Evolutionary conservation across 495 filamentous ascomycete genomes (phyloP).

Genomic region (Neurospora discreta): DNA sequence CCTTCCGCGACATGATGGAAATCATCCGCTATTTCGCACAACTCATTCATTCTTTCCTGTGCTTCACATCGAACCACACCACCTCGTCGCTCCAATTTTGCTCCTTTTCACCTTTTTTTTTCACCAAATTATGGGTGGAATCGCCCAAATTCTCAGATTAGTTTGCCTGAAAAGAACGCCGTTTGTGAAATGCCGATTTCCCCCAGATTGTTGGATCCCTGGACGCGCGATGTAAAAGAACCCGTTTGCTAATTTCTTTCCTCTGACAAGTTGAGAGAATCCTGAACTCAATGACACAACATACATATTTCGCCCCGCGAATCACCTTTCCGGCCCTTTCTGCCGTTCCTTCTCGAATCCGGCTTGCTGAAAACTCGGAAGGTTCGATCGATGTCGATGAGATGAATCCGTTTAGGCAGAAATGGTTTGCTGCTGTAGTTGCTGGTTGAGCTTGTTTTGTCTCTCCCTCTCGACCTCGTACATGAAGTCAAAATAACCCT

Average conservation of each 20-base stretch:
- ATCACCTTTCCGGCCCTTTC: not conserved
- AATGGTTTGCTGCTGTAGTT: not conserved
- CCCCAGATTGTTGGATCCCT: not conserved
- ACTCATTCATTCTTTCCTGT: not conserved
- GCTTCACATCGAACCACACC: not conserved
- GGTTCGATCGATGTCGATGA: not conserved
- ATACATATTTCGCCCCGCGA: not conserved
- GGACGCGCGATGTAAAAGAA: not conserved
- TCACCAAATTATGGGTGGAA: not conserved
- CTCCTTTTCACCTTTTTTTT: not conserved
- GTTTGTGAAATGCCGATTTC: not conserved
- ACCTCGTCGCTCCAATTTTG: not conserved
- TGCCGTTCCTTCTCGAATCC: not conserved
- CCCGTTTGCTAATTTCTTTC: not conserved
- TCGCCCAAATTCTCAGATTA: not conserved
- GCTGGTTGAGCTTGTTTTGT: constrained; percentile 16
- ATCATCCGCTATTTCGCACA: not conserved
- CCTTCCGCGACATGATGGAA: not conserved
- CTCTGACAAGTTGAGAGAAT: not conserved
- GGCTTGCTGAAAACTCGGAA: not conserved
- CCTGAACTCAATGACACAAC: not conserved
- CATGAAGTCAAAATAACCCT: constrained; percentile 94
- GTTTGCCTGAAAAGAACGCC: not conserved
- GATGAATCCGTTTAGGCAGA: not conserved
- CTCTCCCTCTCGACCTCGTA: constrained; percentile 87